Evolutionary conservation across 768 basidiomycete genomes (phyloP), one percentile per base, ranked within the genome.

Genomic region (Daedalea quercina): DNA sequence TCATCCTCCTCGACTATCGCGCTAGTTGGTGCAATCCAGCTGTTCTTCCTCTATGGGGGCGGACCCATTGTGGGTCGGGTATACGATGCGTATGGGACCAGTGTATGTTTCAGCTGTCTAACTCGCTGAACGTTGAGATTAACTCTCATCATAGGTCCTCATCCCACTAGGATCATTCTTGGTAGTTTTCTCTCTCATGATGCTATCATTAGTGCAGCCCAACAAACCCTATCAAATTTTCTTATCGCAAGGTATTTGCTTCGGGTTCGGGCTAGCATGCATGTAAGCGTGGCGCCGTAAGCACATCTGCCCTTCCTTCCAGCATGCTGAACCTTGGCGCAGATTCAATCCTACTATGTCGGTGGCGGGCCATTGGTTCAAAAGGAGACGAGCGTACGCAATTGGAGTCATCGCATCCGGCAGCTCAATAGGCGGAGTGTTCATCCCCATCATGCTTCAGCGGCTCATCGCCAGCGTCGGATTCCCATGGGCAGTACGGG

Each of bases 381-480:
- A 63, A 13, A 55, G 55, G 4, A 59, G 64, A 15, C 61, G 73
- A 8, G 67, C 67, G 2, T 58, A 71, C 20, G 75, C 71, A 0
- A 67, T 70, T 20, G 73, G 73, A 3, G 40, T 74, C 19, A 63
- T 70, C 22, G 64, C 68, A 0, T 61, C 68, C 23, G 74, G 74
- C 8, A 52, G 61, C 26, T 76, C 77, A 31, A 35, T 77, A 28
- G 79, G 80, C 23, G 79, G 77, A 3, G 72, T 77, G 49, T 47
- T 80, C 17, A 77, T 77, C 56, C 80, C 80, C 3, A 69, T 81
- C 35, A 67, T 82, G 53, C 68, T 81, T 3, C 77, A 79, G 56
- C 74, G 74, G 47, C 64, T 81, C 47, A 57, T 64, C 33, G 47
- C 57, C 2, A 33, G 23, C 8, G 31, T 66, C 37, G 65, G 64